phyloP scores from a whole-genome alignment of 2,329 filamentous ascomycete species.

The Penicillium concentricum region DNA sequence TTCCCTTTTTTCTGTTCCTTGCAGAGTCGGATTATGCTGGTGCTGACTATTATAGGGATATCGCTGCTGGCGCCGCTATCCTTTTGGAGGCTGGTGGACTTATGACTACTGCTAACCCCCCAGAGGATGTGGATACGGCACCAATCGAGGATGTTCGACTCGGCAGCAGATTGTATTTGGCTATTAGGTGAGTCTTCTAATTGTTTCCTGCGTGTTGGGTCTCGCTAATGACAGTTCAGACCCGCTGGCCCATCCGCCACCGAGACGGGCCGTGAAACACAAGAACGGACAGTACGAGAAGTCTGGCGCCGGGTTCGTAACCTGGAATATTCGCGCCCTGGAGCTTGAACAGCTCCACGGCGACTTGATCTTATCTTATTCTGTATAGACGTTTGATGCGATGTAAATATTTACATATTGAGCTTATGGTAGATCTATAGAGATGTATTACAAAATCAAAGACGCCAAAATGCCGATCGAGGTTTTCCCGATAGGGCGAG shows the following conservation, averaged over 20 bases:
- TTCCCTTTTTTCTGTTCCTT: not conserved
- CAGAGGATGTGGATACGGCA: constrained; percentile 55
- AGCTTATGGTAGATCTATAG: not conserved
- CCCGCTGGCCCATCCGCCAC: constrained; percentile 61
- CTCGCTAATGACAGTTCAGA: constrained; percentile 37
- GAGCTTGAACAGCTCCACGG: constrained; percentile 41
- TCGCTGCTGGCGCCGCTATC: constrained; percentile 72
- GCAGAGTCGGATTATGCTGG: not conserved
- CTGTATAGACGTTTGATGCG: not conserved
- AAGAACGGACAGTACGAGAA: constrained; percentile 69
- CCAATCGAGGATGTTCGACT: constrained; percentile 60
- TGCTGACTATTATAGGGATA: constrained; percentile 52
- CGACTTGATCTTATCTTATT: not conserved
- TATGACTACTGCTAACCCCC: constrained; percentile 72
- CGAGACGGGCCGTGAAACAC: constrained; percentile 65
- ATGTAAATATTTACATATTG: not conserved
- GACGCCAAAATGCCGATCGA: no score
- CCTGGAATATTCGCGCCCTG: constrained; percentile 67
- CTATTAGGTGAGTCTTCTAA: constrained; percentile 55
- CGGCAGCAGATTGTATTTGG: constrained; percentile 69
- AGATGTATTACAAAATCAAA: constrained; percentile 12
- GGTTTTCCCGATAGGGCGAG: no score
- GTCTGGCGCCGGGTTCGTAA: constrained; percentile 68
- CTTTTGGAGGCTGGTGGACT: constrained; percentile 71
- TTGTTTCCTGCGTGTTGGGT: not conserved